phyloP scores from a whole-genome alignment of 2,329 filamentous ascomycete genomes.

The Microsporum canis region DNA sequence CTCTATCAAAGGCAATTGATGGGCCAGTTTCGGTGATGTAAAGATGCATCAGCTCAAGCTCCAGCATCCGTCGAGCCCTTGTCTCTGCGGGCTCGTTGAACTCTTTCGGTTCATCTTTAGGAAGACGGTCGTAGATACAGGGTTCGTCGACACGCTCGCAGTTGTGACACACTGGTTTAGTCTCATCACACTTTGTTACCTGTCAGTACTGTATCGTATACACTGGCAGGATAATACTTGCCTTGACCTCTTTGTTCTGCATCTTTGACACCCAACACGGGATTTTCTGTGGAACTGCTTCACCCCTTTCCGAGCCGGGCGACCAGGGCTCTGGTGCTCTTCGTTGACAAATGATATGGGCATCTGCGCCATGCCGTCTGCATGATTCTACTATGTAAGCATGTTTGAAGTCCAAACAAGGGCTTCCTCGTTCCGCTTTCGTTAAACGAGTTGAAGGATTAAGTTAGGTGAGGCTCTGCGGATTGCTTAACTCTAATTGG shows the following conservation, averaged over 20 bases:
- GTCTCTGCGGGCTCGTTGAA: not conserved
- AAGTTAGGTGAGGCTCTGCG: no score
- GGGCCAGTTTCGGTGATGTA: constrained; percentile 3
- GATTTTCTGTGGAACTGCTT: constrained; percentile 5
- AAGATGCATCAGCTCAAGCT: constrained; percentile 3
- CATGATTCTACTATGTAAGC: not conserved
- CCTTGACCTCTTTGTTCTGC: constrained; percentile 4
- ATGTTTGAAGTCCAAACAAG: not conserved
- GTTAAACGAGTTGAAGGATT: not conserved
- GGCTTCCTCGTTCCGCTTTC: not conserved
- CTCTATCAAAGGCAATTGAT: not conserved
- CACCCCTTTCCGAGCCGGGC: not conserved
- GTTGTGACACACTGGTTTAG: not conserved
- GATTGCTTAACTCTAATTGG: no score
- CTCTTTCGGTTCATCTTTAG: not conserved
- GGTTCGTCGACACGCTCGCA: not conserved
- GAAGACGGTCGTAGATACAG: constrained; percentile 2
- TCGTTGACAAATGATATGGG: not conserved
- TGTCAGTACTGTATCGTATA: not conserved
- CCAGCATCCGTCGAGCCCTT: not conserved
- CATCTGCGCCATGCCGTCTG: not conserved
- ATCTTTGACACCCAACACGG: not conserved
- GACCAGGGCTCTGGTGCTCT: not conserved
- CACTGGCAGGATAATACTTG: not conserved
- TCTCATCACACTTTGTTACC: constrained; percentile 1